These are phyloP conservation scores for Calonectria naviculata DNA, from an alignment of 2,329 filamentous ascomycete species.

Conservation along the genomic window DNA sequence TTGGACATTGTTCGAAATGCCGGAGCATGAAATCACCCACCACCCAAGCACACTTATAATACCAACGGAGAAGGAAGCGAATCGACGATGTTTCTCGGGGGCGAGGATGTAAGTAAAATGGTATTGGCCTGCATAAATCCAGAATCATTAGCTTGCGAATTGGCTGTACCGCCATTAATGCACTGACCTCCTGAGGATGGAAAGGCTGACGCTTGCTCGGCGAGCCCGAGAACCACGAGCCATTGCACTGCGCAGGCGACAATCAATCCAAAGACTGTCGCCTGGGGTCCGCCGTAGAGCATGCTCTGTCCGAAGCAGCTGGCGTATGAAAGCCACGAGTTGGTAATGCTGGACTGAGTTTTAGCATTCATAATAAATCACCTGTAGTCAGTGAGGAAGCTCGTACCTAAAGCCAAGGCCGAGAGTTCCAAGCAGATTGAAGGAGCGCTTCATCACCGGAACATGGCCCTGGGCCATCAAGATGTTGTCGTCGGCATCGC, in stretches of 20 bases:
- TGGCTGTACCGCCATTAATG: neutral
- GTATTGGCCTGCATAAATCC: constrained; percentile 24
- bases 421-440: constrained; percentile 24
- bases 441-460: constrained; percentile 26
- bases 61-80: constrained; percentile 27
- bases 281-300: constrained; percentile 27
- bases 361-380: too few species aligned
- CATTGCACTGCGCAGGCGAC: constrained; percentile 32
- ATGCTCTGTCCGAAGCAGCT: constrained; percentile 32
- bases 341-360: constrained; percentile 31
- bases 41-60: constrained; percentile 27
- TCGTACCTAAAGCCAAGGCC: constrained; percentile 25
- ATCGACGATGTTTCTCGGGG: constrained; percentile 23
- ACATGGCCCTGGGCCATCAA: constrained; percentile 28
- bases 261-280: constrained; percentile 27
- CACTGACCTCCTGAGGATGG: constrained; percentile 22
- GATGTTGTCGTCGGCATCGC: constrained; percentile 25
- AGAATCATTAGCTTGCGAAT: neutral
- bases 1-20: constrained; percentile 29
- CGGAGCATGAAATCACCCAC: constrained; percentile 34
- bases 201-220: constrained; percentile 30
- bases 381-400: too few species aligned
- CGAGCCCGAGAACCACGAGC: constrained; percentile 27
- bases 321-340: constrained; percentile 27
- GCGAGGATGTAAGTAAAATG: constrained; percentile 32